phyloP scores from a whole-genome alignment of 345 rosid species.

The Jatropha curcas region DNA sequence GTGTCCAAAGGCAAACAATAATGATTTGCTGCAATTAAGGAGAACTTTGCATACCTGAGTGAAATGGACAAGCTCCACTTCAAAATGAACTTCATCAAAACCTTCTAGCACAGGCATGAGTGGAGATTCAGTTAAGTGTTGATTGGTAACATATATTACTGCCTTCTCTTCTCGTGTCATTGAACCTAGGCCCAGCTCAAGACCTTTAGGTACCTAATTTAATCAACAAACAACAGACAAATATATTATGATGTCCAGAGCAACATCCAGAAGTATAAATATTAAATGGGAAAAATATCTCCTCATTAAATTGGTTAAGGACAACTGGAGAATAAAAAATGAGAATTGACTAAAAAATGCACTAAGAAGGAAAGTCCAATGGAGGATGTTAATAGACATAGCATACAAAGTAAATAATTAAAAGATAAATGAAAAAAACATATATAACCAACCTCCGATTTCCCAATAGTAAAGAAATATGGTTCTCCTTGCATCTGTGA shows the following conservation, averaged over 20 bases:
- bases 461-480: constrained; percentile 85
- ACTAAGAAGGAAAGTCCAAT: background rate
- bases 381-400: background rate
- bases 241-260: background rate
- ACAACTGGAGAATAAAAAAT: background rate
- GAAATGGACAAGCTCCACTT: constrained; percentile 89
- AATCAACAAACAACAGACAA: constrained; percentile 24
- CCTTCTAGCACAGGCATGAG: constrained; percentile 60
- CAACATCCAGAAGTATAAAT: background rate
- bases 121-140: constrained; percentile 70
- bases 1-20: background rate
- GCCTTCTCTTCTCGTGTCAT: constrained; percentile 91
- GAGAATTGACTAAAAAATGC: background rate
- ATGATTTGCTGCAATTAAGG: background rate
- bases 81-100: constrained; percentile 85
- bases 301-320: background rate
- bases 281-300: background rate
- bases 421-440: background rate
- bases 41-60: constrained; percentile 58
- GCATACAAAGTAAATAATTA: constrained; percentile 7
- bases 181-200: constrained; percentile 95
- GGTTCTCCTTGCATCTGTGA: constrained; percentile 67
- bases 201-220: constrained; percentile 88
- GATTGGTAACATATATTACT: constrained; percentile 68
- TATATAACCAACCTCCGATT: constrained; percentile 67